Base-by-base conservation (phyloP, 2,329 filamentous ascomycete genomes). In the Simplicillium aogashimaense region DNA sequence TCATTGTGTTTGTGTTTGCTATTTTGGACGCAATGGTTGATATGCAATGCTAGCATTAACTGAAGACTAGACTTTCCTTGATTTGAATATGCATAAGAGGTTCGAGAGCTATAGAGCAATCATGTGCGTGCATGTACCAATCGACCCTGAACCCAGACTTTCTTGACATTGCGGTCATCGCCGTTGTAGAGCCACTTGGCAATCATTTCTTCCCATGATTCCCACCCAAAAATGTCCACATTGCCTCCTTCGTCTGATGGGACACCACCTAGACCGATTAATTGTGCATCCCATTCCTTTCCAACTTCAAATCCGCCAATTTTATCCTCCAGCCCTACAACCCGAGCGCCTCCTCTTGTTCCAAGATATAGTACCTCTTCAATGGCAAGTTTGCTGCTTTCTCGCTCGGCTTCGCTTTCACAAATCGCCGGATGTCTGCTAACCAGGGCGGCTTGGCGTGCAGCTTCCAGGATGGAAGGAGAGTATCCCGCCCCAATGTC, bases 111-210 rank as follows among this genome's bases (percentile, higher is more conserved):
- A 35, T 8, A 25, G 20, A 25, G 20, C 20, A 25, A 25, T 25
- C 20, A 25, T 25, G 20, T 25, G 20, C 20, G 20, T 25, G 42
- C 38, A 64, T 95, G 87, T 36, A 95, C 92, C 58, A 94, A 60
- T 47, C 78, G 66, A 3, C 92, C 92, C 56, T 73, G 79, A 2
- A 97, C 88, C 90, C 90, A 98, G 5, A 98, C 92, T 50, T 73
- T 79, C 51, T 72, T 73, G 3, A 88, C 90, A 59, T 97, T 97
- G 50, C 90, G 71, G 63, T 97, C 92, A 66, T 97, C 89, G 0
- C 92, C 92, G 48, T 78, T 84, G 63, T 85, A 98, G 45, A 97
- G 69, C 92, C 92, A 98, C 69, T 98, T 98, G 39, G 86, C 85
- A 10, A 97, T 65, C 53, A 70, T 77, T 53, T 97, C 86, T 31